phyloP scores from a whole-genome alignment of 345 rosid genomes.

The Syzygium jambos region DNA sequence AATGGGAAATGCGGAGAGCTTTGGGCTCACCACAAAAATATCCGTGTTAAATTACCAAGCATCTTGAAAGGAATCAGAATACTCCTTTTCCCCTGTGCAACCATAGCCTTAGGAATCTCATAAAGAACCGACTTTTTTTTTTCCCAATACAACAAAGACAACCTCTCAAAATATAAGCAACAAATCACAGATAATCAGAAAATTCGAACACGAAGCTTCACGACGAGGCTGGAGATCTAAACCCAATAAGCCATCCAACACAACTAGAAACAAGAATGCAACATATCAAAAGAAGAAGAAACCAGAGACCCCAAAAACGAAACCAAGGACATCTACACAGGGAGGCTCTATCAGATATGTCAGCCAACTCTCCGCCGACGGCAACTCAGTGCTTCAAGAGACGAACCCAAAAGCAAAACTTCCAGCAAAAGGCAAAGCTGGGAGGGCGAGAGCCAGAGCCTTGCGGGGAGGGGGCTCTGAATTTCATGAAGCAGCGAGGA shows the following conservation, averaged over 20 bases:
- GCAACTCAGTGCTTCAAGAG: background rate
- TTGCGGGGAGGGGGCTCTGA: background rate
- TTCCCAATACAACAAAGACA: background rate
- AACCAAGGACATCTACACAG: background rate
- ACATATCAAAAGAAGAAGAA: background rate
- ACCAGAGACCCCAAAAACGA: background rate
- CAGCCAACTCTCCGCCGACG: background rate
- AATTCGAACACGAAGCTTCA: background rate
- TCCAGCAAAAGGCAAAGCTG: background rate
- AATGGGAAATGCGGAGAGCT: constrained; percentile 11
- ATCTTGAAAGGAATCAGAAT: constrained; percentile 55
- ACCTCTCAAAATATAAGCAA: background rate
- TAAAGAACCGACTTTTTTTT: constrained; percentile 32
- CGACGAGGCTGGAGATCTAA: background rate
- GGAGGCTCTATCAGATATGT: background rate
- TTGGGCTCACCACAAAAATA: constrained; percentile 19
- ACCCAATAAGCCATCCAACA: background rate
- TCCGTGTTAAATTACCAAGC: constrained; percentile 10
- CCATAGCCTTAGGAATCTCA: constrained; percentile 32
- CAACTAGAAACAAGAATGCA: background rate
- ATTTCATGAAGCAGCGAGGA: background rate
- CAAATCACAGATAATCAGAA: background rate
- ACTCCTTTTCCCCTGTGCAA: constrained; percentile 15
- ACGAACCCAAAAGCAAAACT: background rate
- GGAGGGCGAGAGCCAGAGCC: background rate